Conservation (phyloP, 1,284 basidiomycete species). For the Caloboletus firmus region DNA sequence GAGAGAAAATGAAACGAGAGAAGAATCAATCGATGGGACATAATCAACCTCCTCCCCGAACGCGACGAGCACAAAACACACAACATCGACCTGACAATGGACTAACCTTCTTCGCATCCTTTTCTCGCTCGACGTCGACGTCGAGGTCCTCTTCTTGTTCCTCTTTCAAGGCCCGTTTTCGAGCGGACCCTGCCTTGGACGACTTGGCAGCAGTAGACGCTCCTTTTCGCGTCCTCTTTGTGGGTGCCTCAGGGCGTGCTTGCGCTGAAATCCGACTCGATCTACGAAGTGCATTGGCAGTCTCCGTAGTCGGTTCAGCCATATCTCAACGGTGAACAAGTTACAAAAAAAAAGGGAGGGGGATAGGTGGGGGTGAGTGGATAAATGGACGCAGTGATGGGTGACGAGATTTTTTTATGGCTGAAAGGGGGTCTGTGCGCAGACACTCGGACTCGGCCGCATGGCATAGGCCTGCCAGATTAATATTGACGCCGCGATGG, state of each 20-base stretch:
- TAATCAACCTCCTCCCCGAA: neutral
- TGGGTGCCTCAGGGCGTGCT: constrained; percentile 35
- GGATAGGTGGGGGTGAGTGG: neutral
- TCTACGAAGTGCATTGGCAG: constrained; percentile 39
- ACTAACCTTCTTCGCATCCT: constrained; percentile 28
- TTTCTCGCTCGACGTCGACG: constrained; percentile 15
- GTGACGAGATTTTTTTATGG: constrained; percentile 15
- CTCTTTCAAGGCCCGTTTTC: constrained; percentile 28
- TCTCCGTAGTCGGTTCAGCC: constrained; percentile 24
- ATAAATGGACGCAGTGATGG: neutral
- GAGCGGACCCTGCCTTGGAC: constrained; percentile 30
- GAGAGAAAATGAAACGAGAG: neutral
- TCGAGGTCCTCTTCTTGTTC: constrained; percentile 19
- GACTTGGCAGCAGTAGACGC: constrained; percentile 13
- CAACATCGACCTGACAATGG: neutral
- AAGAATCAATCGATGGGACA: neutral
- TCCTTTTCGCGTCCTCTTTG: constrained; percentile 39
- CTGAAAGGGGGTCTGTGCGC: constrained; percentile 25
- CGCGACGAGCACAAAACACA: neutral
- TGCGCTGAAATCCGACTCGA: constrained; percentile 49
- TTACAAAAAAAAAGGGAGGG: neutral
- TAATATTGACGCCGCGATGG: constrained; percentile 19
- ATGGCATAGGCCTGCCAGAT: constrained; percentile 19
- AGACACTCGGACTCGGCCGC: constrained; percentile 21
- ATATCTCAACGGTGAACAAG: constrained; percentile 3